Percentiles rank a stretch among this genome's conserved stretches.
These are phyloP conservation scores for Vitis riparia DNA, from an alignment of 164 flowering plant species.

Conservation along the genomic window DNA sequence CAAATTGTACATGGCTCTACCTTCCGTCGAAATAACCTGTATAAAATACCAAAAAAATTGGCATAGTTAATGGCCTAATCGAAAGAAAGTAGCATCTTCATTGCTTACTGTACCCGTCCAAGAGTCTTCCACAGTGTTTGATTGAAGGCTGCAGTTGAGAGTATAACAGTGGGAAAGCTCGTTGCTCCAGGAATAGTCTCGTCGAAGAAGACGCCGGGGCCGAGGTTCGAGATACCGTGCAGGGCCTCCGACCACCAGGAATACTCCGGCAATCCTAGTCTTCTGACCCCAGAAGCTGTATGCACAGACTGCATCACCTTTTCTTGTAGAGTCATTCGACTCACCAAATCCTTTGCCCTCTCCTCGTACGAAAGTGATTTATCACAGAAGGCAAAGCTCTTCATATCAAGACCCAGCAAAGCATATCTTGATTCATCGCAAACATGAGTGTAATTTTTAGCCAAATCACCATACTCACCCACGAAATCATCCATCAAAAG, in stretches of 20 bases:
- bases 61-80: too few species aligned
- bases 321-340: slow-evolving; percentile 15
- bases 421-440: too few species aligned
- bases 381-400: slow-evolving; percentile 7
- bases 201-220: slow-evolving; percentile 3
- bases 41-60: too few species aligned
- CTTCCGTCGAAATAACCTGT: slow-evolving; percentile 20
- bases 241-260: slow-evolving; percentile 41
- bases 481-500: too few species aligned
- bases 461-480: too few species aligned
- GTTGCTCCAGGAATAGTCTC: slow-evolving; percentile 28
- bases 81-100: too few species aligned
- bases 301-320: slow-evolving; percentile 17
- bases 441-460: too few species aligned
- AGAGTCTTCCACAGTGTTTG: slow-evolving; percentile 28
- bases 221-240: slow-evolving; percentile 35
- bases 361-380: background rate
- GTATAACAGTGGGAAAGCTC: slow-evolving; percentile 31
- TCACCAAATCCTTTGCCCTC: slow-evolving; percentile 23
- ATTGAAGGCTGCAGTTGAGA: slow-evolving; percentile 33
- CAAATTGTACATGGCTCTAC: slow-evolving; percentile 20
- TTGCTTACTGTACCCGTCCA: slow-evolving; percentile 16
- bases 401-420: background rate
- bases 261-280: slow-evolving; percentile 21
- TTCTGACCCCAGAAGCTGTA: slow-evolving; percentile 9